These are phyloP conservation scores for Ophiocordyceps camponoti-floridani DNA, from an alignment of 2,329 filamentous ascomycete species.

Conservation along the genomic window DNA sequence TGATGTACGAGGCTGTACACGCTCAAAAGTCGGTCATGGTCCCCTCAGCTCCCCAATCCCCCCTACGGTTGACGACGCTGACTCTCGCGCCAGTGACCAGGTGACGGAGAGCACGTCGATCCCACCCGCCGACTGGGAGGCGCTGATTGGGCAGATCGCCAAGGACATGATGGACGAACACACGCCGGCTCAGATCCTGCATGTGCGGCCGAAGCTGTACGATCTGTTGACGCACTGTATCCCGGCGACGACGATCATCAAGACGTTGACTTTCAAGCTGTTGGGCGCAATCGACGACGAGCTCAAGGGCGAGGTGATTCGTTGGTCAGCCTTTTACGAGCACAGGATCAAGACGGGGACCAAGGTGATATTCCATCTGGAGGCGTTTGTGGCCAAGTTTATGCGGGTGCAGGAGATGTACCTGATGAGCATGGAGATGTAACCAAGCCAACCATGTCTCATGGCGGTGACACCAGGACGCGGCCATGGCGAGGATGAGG, in stretches of 20 bases:
- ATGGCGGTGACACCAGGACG: too few species aligned
- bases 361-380: constrained; percentile 95
- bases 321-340: constrained; percentile 95
- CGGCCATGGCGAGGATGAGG: too few species aligned
- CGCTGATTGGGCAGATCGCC: constrained; percentile 75
- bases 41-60: too few species aligned
- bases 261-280: constrained; percentile 87
- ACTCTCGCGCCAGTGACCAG: constrained; percentile 48
- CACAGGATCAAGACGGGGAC: constrained; percentile 81
- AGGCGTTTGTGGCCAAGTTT: constrained; percentile 97
- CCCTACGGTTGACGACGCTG: too few species aligned
- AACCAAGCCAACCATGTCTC: constrained; percentile 5
- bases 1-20: constrained; percentile 96
- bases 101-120: constrained; percentile 76
- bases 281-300: constrained; percentile 74
- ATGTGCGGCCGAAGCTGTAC: constrained; percentile 87
- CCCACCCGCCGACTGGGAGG: constrained; percentile 93
- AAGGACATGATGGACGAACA: constrained; percentile 86
- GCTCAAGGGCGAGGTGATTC: constrained; percentile 80
- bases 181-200: constrained; percentile 72
- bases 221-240: constrained; percentile 96
- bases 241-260: constrained; percentile 81
- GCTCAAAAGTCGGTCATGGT: constrained; percentile 64
- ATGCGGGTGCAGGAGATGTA: constrained; percentile 93
- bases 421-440: constrained; percentile 69